phyloP scores from a whole-genome alignment of 768 basidiomycete species.

The Suillus hirtellus region DNA sequence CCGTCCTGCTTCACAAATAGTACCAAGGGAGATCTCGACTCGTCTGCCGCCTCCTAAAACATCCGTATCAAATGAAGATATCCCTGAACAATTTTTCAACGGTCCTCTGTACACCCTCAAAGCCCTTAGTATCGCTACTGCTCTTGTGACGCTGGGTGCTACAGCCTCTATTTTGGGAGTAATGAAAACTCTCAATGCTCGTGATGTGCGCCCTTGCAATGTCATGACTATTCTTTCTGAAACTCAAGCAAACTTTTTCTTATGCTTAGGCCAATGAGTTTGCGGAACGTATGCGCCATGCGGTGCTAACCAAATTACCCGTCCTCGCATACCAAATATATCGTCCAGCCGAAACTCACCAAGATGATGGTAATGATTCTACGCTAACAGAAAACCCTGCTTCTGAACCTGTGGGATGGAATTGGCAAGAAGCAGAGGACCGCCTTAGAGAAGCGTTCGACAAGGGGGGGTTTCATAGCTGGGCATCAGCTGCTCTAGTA shows the following conservation, averaged over 20 bases:
- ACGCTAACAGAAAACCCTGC: background rate
- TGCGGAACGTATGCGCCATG: slow-evolving; percentile 52
- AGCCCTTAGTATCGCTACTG: slow-evolving; percentile 67
- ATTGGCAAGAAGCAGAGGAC: slow-evolving; percentile 52
- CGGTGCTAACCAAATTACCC: slow-evolving; percentile 49
- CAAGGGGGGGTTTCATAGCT: slow-evolving; percentile 54
- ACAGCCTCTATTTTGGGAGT: slow-evolving; percentile 47
- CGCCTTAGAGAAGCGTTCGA: slow-evolving; percentile 59
- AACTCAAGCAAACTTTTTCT: slow-evolving; percentile 4
- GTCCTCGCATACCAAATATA: slow-evolving; percentile 53
- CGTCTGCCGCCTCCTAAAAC: background rate
- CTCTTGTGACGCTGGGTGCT: slow-evolving; percentile 52
- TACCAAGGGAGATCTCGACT: background rate
- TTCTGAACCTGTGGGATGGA: slow-evolving; percentile 38
- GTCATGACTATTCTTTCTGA: slow-evolving; percentile 4
- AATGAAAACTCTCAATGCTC: slow-evolving; percentile 52
- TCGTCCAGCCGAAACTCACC: slow-evolving; percentile 37
- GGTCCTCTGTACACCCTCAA: slow-evolving; percentile 57
- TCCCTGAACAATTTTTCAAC: slow-evolving; percentile 40
- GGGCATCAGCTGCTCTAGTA: slow-evolving; percentile 51
- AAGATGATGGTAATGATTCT: slow-evolving; percentile 18
- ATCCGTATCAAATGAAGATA: background rate
- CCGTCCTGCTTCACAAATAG: background rate
- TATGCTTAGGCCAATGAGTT: slow-evolving; percentile 55
- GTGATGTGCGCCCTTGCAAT: slow-evolving; percentile 45